Conservation (phyloP, 805 yeast genomes). For the Starmerella powellii region DNA sequence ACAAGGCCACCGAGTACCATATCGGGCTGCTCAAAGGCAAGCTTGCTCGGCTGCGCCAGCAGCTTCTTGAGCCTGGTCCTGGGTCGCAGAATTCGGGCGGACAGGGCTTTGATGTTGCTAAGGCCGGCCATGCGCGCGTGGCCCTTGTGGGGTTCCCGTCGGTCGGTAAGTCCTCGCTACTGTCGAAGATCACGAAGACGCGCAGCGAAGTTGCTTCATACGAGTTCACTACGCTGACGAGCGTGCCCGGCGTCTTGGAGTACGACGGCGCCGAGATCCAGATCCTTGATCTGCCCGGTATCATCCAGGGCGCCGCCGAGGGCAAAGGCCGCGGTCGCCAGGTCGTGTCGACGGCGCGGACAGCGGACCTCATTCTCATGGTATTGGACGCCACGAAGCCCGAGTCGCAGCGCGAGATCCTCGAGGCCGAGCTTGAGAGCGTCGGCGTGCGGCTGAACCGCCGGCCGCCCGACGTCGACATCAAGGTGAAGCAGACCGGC, state of each 20-base stretch:
- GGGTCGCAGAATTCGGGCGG: conserved; percentile 60
- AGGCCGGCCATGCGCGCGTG: conserved; percentile 93
- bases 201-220: conserved; percentile 91
- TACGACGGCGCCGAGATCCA: conserved; percentile 96
- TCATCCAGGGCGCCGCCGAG: conserved; percentile 89
- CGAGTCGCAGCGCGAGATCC: conserved; percentile 70
- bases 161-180: conserved; percentile 87
- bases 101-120: conserved; percentile 84
- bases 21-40: conserved; percentile 89
- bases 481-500: conserved; percentile 74
- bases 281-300: conserved; percentile 95
- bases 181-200: conserved; percentile 82
- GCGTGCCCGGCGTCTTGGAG: conserved; percentile 91
- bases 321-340: conserved; percentile 98
- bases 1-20: conserved; percentile 96
- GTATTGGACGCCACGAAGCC: conserved; percentile 93
- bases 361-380: conserved; percentile 87
- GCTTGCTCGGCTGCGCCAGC: conserved; percentile 82
- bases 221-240: conserved; percentile 90
- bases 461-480: conserved; percentile 63
- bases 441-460: conserved; percentile 88
- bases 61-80: conserved; percentile 79
- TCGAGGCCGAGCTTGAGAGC: conserved; percentile 81
- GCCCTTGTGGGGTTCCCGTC: conserved; percentile 95
- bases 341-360: conserved; percentile 90